Evolutionary conservation across 441 rosid genomes (phyloP).

Genomic region (Erodium moschatum): DNA sequence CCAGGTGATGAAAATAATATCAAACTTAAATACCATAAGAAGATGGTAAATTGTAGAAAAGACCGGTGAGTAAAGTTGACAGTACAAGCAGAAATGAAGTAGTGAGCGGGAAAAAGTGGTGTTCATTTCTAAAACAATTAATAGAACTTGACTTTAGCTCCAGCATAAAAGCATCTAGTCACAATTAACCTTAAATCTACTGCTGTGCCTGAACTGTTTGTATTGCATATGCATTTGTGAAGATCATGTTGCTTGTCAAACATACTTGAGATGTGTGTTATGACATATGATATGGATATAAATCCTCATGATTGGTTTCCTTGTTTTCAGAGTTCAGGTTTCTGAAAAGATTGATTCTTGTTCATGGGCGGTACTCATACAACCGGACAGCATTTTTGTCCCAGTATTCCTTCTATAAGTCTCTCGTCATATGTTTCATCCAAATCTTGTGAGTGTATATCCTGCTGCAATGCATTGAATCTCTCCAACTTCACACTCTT

Average conservation of each 20-base stretch:
- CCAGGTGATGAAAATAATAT: too few relatives aligned
- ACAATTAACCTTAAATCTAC: too few relatives aligned
- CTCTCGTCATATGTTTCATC: conserved; percentile 86
- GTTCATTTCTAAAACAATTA: too few relatives aligned
- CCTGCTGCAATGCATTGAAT: background rate
- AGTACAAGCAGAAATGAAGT: too few relatives aligned
- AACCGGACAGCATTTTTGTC: conserved; percentile 95
- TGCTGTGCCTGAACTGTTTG: background rate
- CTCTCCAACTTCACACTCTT: conserved; percentile 10
- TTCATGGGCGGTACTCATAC: conserved; percentile 96
- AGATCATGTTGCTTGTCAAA: background rate
- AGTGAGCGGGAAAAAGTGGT: too few relatives aligned
- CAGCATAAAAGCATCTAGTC: too few relatives aligned
- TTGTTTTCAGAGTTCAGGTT: conserved; percentile 74
- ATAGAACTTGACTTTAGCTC: too few relatives aligned
- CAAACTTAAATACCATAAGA: too few relatives aligned
- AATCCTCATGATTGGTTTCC: conserved; percentile 13
- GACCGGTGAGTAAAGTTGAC: too few relatives aligned
- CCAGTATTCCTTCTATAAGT: conserved; percentile 96
- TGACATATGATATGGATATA: background rate
- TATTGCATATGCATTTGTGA: background rate
- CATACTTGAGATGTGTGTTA: background rate
- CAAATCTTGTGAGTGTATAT: conserved; percentile 85
- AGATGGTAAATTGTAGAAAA: too few relatives aligned
- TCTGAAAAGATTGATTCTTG: conserved; percentile 84